A percentile compares a stretch with the other conserved stretches of the same genome.
These are phyloP conservation scores for Protomyces macrosporus DNA, from an alignment of 1,139 yeast genomes.

Conservation along the genomic window DNA sequence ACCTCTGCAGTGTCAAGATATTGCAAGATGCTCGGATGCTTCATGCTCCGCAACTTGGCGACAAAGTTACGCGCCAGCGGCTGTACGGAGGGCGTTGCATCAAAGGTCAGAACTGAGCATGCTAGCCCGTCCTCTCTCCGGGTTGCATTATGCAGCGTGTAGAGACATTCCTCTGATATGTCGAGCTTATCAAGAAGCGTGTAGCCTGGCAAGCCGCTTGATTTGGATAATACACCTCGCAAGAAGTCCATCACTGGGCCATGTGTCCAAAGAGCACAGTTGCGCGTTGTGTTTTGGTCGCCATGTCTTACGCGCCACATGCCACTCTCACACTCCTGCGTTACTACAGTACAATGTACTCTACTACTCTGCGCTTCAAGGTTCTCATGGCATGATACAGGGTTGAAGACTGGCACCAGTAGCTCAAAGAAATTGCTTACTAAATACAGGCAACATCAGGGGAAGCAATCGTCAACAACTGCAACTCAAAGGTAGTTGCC, in stretches of 20 bases:
- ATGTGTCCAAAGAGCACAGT: neutral
- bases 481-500: neutral
- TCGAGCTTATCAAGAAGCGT: conserved; percentile 31
- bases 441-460: no score
- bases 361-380: no score
- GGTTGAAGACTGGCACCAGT: no score
- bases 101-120: conserved; percentile 60
- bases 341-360: no score
- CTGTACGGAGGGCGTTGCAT: conserved; percentile 43
- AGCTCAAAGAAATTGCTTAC: no score
- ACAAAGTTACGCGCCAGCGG: conserved; percentile 60
- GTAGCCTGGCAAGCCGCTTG: conserved; percentile 29
- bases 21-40: conserved; percentile 71
- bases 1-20: conserved; percentile 64
- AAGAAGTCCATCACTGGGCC: conserved; percentile 31
- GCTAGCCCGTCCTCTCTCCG: conserved; percentile 41
- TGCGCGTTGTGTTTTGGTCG: no score
- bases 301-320: no score
- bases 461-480: neutral
- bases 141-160: conserved; percentile 32
- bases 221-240: conserved; percentile 32
- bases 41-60: conserved; percentile 59
- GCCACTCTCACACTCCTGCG: no score
- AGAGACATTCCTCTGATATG: conserved; percentile 31
- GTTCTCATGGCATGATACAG: no score